A percentile compares a stretch with the other conserved stretches of the same genome.
Evolutionary conservation across 495 filamentous ascomycete species (phyloP).

Genomic region (Aeminium ludgeri): DNA sequence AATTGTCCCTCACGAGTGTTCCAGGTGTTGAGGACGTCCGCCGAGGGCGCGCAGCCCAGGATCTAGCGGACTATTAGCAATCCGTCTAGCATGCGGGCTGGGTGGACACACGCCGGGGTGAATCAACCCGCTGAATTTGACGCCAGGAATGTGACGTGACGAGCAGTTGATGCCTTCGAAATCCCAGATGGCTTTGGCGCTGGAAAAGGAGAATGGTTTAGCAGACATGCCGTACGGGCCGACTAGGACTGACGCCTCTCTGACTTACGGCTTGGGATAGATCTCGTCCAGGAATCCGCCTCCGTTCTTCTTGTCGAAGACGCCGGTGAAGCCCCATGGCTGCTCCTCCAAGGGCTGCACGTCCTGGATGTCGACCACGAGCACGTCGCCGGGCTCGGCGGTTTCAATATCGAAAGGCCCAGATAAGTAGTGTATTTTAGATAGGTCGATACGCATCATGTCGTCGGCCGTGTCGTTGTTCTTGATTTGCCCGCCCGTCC

Average conservation of each 20-base stretch:
- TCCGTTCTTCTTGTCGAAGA: constrained; percentile 71
- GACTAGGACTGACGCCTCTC: too few species aligned
- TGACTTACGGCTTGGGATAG: constrained; percentile 66
- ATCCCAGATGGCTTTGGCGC: constrained; percentile 94
- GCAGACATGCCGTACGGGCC: too few species aligned
- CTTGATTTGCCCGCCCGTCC: constrained; percentile 52
- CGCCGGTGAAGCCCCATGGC: constrained; percentile 84
- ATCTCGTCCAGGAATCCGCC: constrained; percentile 85
- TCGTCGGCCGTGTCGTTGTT: constrained; percentile 89
- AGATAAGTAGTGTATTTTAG: constrained; percentile 68
- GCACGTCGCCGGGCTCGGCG: constrained; percentile 71
- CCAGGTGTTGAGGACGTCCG: constrained; percentile 54
- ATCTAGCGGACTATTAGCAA: too few species aligned
- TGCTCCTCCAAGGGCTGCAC: constrained; percentile 77
- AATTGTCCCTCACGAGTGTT: constrained; percentile 66
- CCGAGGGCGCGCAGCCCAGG: constrained; percentile 76
- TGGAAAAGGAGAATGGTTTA: constrained; percentile 14
- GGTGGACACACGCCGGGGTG: constrained; percentile 86
- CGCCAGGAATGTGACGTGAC: constrained; percentile 75
- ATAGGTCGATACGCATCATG: constrained; percentile 69
- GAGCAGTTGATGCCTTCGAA: constrained; percentile 92
- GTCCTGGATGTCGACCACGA: constrained; percentile 88
- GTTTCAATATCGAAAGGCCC: constrained; percentile 83
- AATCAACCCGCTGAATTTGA: constrained; percentile 81
- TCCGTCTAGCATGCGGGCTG: too few species aligned